Base-by-base conservation (phyloP, 306 rosid genomes). In the Medicago ruthenica region DNA sequence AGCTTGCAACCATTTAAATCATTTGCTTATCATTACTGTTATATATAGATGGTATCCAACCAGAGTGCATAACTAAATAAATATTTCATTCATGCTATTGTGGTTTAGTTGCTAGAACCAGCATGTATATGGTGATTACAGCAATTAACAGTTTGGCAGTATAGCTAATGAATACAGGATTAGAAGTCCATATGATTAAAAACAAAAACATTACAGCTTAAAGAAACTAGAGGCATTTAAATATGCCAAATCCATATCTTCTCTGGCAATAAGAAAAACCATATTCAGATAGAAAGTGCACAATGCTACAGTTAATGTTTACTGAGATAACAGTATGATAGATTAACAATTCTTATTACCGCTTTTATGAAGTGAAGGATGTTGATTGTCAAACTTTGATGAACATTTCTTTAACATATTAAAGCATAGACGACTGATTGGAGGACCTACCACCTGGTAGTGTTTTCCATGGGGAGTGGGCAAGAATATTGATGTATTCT, bases 381-480 rank as follows among this genome's bases (percentile, higher is more conserved):
- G 74, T 63, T 79, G 86, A 73, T 42, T 2, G 60, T n/a, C 75
- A 76, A 84, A 48, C 67, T 79, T 80, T 5, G 77, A 57, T 13
- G 67, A 65, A 44, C 60, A 17, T 61, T 80, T 82, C 3, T 80
- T 80, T 1, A 70, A 61, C 76, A 13, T 67, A 66, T 85, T 78
- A 34, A 59, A 69, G 87, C 88, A 88, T 41, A 82, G 62, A 48
- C 40, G 7, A 67, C 59, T 87, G 59, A 87, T 71, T n/a, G 92
- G 83, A 44, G 73, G 79, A 64, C 98, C 98, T 51, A 86, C 82
- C 80, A 93, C 89, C 84, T 93, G 98, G 67, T 70, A 86, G 75
- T 89, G 85, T 21, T 77, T 85, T 80, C 81, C 86, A 44, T 11
- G 79, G 64, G 77, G 67, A 54, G 74, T 66, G 51, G 90, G 88